These are phyloP conservation scores for Rhinocladiella mackenziei DNA, from an alignment of 2,329 filamentous ascomycete genomes.

Conservation along the genomic window DNA sequence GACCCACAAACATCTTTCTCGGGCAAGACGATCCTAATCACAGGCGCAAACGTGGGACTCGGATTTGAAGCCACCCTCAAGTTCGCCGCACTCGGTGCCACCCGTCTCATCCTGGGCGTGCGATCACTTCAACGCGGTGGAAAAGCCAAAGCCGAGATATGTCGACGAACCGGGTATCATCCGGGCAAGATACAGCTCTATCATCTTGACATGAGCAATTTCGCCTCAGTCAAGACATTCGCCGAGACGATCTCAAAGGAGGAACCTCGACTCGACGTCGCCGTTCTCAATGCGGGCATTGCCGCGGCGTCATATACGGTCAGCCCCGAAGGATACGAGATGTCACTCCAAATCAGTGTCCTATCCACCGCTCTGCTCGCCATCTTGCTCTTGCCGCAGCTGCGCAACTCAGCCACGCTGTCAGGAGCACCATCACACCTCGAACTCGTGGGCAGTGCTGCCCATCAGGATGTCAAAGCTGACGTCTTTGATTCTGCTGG, in stretches of 20 bases:
- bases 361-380: slow-evolving; percentile 29
- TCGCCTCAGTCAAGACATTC: slow-evolving; percentile 38
- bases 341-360: slow-evolving; percentile 39
- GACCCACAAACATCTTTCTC: background rate
- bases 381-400: slow-evolving; percentile 29
- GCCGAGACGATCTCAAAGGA: slow-evolving; percentile 21
- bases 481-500: too few relatives aligned
- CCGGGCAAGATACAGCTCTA: slow-evolving; percentile 34
- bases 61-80: slow-evolving; percentile 45
- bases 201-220: slow-evolving; percentile 42
- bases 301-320: slow-evolving; percentile 24
- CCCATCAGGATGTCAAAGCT: slow-evolving; percentile 1
- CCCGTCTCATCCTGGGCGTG: slow-evolving; percentile 44
- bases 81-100: slow-evolving; percentile 38
- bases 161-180: slow-evolving; percentile 33
- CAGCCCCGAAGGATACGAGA: slow-evolving; percentile 34
- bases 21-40: slow-evolving; percentile 33
- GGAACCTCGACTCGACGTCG: slow-evolving; percentile 38
- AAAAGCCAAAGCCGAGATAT: slow-evolving; percentile 40
- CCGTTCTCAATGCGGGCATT: slow-evolving; percentile 46
- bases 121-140: slow-evolving; percentile 43
- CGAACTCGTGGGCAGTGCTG: background rate
- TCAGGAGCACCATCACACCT: background rate
- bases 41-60: slow-evolving; percentile 46
- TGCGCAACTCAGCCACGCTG: background rate